Base-by-base conservation (phyloP, 2,329 filamentous ascomycete genomes). In the Chaetomium strumarium region DNA sequence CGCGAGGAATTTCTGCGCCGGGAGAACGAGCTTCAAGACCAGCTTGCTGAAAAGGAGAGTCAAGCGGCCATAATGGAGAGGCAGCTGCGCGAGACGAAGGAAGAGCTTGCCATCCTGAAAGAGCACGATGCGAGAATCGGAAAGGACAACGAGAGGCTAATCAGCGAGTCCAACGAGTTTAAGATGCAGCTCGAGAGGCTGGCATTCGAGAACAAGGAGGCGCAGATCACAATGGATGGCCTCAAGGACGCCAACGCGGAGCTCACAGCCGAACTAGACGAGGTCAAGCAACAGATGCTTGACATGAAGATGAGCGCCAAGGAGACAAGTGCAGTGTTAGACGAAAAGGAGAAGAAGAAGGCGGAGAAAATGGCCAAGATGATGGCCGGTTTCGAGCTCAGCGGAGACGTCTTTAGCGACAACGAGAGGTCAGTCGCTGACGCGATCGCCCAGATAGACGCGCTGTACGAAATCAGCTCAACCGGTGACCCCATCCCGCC, bases 281-380 rank as follows among this genome's bases (percentile, higher is more conserved):
- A 96, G 52, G 81, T 97, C 55, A 97, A 97, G 74, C 91, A 96
- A 69, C 91, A 96, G 66, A 82, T 99, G 48, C 78, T 97, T 16
- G 91, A 97, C 68, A 90, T 93, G 43, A 92, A 92, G 75, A 96
- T 97, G 88, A 93, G 84, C 61, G 90, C 92, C 52, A 95, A 93
- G 74, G 93, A 97, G 72, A 92, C 88, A 1, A 90, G 83, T 41
- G 90, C 90, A 9, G 86, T 90, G 14, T 75, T 95, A 17, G 92
- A 97, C 62, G 93, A 97, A 72, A 99, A 99, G 78, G 95, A 97
- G 72, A 92, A 90, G 77, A 91, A 90, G 75, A 99, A 99, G 79
- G 90, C 91, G 1, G 93, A 99, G 74, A 93, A 95, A 72, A 99
- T 99, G 93, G 93, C 93, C 40, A 88, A 96, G 79, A 99, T 99